These are phyloP conservation scores for Neofusicoccum kwambonambiense DNA, from an alignment of 2,329 filamentous ascomycete genomes.

Conservation along the genomic window DNA sequence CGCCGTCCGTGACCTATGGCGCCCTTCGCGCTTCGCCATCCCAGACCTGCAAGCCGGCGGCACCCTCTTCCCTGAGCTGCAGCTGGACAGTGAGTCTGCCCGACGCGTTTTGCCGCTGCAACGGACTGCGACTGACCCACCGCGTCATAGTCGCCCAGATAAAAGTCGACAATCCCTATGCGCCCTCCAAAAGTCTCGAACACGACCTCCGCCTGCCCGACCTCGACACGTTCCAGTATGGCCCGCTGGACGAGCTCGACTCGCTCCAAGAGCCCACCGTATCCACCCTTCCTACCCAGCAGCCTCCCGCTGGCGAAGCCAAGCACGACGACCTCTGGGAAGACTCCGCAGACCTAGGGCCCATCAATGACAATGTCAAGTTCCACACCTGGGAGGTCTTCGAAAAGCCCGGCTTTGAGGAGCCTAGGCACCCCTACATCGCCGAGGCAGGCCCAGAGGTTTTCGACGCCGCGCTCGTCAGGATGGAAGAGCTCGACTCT, in stretches of 20 bases:
- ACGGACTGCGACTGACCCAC: conserved; percentile 22
- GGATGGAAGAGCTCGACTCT: conserved; percentile 40
- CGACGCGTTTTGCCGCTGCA: conserved; percentile 25
- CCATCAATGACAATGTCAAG: conserved; percentile 28
- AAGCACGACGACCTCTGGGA: conserved; percentile 41
- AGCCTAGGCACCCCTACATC: conserved; percentile 54
- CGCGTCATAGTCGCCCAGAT: conserved; percentile 32
- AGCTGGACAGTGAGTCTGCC: conserved; percentile 36
- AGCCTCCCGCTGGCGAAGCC: conserved; percentile 25
- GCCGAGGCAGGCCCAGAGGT: conserved; percentile 65
- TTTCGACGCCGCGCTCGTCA: conserved; percentile 61
- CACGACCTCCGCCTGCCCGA: conserved; percentile 38
- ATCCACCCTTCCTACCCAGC: conserved; percentile 25
- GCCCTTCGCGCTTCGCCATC: conserved; percentile 49
- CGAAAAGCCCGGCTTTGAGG: conserved; percentile 40
- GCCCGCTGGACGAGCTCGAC: conserved; percentile 35
- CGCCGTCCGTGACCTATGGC: conserved; percentile 62
- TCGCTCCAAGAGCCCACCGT: conserved; percentile 32
- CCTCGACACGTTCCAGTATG: conserved; percentile 41
- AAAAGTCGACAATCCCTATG: conserved; percentile 41
- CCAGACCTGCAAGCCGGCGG: conserved; percentile 23
- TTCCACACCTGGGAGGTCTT: conserved; percentile 73
- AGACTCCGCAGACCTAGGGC: conserved; percentile 33
- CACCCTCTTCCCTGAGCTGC: conserved; percentile 32
- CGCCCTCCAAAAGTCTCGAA: conserved; percentile 34